These are phyloP conservation scores for Omphalea diandra DNA, from an alignment of 441 rosid species.

Conservation along the genomic window DNA sequence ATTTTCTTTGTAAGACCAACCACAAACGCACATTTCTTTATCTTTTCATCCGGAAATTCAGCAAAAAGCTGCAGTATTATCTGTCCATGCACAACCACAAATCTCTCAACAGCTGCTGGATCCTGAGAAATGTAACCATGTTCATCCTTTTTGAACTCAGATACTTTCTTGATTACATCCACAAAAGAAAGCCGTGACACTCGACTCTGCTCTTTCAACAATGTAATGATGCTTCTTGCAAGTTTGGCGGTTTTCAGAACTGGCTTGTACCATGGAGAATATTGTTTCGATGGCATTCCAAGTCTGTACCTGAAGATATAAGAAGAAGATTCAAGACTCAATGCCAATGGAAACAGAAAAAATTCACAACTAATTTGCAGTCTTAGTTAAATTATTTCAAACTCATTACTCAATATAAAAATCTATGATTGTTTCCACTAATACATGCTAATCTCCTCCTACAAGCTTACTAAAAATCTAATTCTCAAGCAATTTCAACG, in stretches of 20 bases:
- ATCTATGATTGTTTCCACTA: no score
- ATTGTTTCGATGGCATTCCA: constrained; percentile 80
- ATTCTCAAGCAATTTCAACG: no score
- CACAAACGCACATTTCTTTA: constrained; percentile 63
- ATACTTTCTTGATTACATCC: constrained; percentile 49
- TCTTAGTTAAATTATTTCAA: no score
- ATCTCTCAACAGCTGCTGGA: constrained; percentile 53
- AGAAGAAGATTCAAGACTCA: not conserved
- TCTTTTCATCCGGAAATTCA: constrained; percentile 42
- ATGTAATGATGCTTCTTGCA: constrained; percentile 53
- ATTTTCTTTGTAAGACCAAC: constrained; percentile 51
- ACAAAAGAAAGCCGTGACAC: constrained; percentile 56
- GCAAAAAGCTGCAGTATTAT: constrained; percentile 69
- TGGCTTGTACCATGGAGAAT: constrained; percentile 67
- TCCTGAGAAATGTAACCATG: constrained; percentile 58
- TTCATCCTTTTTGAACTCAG: constrained; percentile 42
- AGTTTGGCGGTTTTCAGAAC: constrained; percentile 61
- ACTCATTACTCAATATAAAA: no score
- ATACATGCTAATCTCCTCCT: no score
- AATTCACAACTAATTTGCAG: no score
- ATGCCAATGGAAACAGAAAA: not conserved
- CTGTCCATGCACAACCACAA: constrained; percentile 81
- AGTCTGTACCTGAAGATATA: constrained; percentile 65
- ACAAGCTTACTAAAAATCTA: no score
- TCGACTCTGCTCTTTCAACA: constrained; percentile 56